Conservation (phyloP, 495 filamentous ascomycete genomes). For the Trichoderma orchidacearum region DNA sequence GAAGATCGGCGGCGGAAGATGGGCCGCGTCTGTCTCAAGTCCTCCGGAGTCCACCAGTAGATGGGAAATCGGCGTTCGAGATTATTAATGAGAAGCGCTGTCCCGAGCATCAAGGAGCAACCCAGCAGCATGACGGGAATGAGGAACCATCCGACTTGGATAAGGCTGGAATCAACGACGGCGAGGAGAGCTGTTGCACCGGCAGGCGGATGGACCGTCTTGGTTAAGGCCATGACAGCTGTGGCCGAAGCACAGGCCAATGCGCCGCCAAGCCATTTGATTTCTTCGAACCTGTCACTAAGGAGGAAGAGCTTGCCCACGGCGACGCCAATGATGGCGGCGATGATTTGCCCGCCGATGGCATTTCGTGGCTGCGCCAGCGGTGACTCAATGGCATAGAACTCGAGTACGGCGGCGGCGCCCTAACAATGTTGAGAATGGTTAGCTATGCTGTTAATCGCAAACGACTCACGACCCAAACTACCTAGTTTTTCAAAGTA, state of each 20-base stretch:
- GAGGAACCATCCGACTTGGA: slow-evolving; percentile 58
- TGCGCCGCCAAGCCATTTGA: slow-evolving; percentile 56
- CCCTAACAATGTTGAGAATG: slow-evolving; percentile 27
- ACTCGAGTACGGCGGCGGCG: slow-evolving; percentile 57
- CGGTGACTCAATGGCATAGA: slow-evolving; percentile 53
- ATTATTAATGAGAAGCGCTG: slow-evolving; percentile 63
- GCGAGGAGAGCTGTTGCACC: slow-evolving; percentile 78
- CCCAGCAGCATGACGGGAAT: slow-evolving; percentile 55
- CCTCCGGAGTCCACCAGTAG: slow-evolving; percentile 59
- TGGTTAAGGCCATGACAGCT: slow-evolving; percentile 60
- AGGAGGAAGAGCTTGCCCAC: slow-evolving; percentile 62
- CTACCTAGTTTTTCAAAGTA: no score
- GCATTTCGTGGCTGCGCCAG: slow-evolving; percentile 64
- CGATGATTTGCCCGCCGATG: slow-evolving; percentile 55
- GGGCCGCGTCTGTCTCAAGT: slow-evolving; percentile 11
- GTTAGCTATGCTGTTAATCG: no score
- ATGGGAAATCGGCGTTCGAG: slow-evolving; percentile 60
- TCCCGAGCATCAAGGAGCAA: slow-evolving; percentile 46
- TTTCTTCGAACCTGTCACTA: slow-evolving; percentile 31
- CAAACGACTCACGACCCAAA: no score
- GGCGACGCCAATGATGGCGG: slow-evolving; percentile 48
- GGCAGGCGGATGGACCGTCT: slow-evolving; percentile 75
- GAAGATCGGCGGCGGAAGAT: background rate
- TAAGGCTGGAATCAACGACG: slow-evolving; percentile 42
- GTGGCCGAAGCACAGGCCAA: slow-evolving; percentile 57